A percentile compares a stretch with the other conserved stretches of the same genome.
Conservation (phyloP, 139 green algal genomes). For the Chlamydomonas sp. region DNA sequence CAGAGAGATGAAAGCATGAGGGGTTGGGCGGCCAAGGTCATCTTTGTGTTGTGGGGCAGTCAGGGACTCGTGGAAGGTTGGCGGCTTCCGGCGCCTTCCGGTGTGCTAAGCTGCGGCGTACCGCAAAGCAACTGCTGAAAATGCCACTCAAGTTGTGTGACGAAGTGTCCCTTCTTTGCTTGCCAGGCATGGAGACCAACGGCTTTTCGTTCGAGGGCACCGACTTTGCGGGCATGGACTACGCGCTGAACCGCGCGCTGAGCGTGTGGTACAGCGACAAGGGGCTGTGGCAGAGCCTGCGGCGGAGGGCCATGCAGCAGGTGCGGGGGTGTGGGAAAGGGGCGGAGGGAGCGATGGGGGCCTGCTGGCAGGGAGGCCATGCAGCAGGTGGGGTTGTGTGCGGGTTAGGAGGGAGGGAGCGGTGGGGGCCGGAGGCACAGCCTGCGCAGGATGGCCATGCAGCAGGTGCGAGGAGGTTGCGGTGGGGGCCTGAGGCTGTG, state of each 20-base stretch:
- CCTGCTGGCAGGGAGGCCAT: too few species aligned
- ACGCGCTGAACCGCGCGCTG: conserved; percentile 91
- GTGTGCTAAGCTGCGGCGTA: not conserved
- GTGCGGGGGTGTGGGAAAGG: not conserved
- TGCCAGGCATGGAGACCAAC: conserved; percentile 75
- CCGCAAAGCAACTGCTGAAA: too few species aligned
- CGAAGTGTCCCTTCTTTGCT: not conserved
- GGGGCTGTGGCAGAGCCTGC: conserved; percentile 74
- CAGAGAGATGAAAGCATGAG: not conserved
- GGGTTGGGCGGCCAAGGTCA: not conserved
- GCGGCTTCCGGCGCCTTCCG: not conserved
- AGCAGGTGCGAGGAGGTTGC: too few species aligned
- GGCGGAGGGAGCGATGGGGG: too few species aligned
- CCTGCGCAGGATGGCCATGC: too few species aligned
- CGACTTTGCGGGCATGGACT: conserved; percentile 90
- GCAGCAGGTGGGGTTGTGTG: too few species aligned
- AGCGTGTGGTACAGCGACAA: conserved; percentile 81
- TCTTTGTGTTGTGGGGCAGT: not conserved
- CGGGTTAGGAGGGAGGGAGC: too few species aligned
- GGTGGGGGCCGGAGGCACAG: too few species aligned
- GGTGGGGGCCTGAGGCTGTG: too few species aligned
- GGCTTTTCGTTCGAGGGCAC: conserved; percentile 94
- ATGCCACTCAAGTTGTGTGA: too few species aligned
- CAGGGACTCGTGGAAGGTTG: not conserved
- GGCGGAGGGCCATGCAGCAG: conserved; percentile 66